phyloP scores from a whole-genome alignment of 2,329 filamentous ascomycete species.

The Fusarium clavum region DNA sequence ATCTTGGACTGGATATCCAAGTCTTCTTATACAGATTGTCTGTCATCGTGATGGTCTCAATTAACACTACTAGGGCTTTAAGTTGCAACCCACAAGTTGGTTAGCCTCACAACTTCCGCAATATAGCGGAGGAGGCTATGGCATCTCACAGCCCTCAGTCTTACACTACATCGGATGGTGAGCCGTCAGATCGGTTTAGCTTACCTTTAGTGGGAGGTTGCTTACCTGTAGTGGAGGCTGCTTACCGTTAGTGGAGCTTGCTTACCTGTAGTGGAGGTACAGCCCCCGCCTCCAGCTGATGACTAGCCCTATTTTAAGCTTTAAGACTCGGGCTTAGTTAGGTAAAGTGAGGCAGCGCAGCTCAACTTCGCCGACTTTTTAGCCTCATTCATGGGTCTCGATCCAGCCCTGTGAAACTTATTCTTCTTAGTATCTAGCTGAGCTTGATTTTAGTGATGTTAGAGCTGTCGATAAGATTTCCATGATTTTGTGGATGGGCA shows the following conservation, averaged over 20 bases:
- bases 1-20: neutral
- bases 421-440: neutral
- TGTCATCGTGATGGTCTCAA: neutral
- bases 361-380: neutral
- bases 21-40: constrained; percentile 15
- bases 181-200: constrained; percentile 24
- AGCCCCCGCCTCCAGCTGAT: constrained; percentile 24
- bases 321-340: constrained; percentile 21
- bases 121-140: constrained; percentile 33
- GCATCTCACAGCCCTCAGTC: constrained; percentile 12
- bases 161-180: constrained; percentile 19
- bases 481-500: neutral
- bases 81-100: neutral
- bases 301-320: constrained; percentile 37
- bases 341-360: constrained; percentile 2
- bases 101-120: constrained; percentile 5
- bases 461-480: neutral
- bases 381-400: neutral
- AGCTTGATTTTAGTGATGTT: neutral
- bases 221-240: neutral
- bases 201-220: neutral
- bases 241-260: neutral
- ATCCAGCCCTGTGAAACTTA: constrained; percentile 8
- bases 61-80: neutral
- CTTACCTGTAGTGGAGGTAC: neutral